Evolutionary conservation across 139 green algal species (phyloP), one percentile per base, ranked within the genome.

Genomic region (Closterium sp.): DNA sequence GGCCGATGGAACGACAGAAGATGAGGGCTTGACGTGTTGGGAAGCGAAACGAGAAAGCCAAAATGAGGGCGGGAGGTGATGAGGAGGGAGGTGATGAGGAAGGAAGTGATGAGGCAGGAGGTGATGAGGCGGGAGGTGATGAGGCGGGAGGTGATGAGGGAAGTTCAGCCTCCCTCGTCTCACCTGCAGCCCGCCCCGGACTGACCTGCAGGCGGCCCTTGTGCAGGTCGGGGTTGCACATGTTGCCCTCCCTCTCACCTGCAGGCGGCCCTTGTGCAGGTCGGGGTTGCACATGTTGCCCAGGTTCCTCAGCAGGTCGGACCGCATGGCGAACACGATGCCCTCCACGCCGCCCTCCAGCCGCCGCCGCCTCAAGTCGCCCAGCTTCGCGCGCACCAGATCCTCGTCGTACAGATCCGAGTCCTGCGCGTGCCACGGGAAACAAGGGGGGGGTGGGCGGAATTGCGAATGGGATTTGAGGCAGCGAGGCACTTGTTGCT

Each of bases 301-400:
- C 23, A 99, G 95, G 94, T 99, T 99, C 81, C 98, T 95, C 32
- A 98, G 93, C 31, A 99, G 95, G 95, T 99, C 98, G n/a, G 97
- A 94, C 16, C 98, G 95, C 85, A 99, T 93, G 1, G 94, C 95
- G 93, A 98, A 98, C 94, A 98, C 97, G 84, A 98, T 97, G 81
- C 99, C 96, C 3, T 93, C 87, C 9, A 97, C 94, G 66, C 96
- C 93, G 34, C 95, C 96, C 34, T 81, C 35, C 93, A 87, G 36
- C 25, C 91, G 85, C 21, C 92, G 86, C 87, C 38, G 34, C 32
- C 43, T 28, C 84, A 95, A 90, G 69, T 88, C 95, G 87, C 94
- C 96, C 96, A 95, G 31, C 33, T 95, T 88, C 12, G 96, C 94
- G 91, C 96, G 84, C 90, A 99, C 94, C 83, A 99, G 96, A 38